Conservation (phyloP, 192 early-diverging fungal genomes). For the Linnemannia exigua region DNA sequence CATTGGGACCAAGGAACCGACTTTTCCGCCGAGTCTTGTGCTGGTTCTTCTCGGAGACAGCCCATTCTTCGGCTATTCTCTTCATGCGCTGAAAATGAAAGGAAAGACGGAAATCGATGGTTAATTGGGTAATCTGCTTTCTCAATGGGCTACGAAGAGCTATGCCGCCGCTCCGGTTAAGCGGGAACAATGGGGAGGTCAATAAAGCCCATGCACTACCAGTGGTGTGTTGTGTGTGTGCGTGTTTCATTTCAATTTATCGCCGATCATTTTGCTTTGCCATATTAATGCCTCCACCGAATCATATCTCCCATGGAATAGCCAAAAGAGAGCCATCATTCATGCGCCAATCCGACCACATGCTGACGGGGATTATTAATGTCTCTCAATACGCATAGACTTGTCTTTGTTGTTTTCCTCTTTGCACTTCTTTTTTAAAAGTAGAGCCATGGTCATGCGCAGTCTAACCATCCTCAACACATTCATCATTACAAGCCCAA, state of each 20-base stretch:
- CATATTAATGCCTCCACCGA: not conserved
- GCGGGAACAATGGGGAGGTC: not conserved
- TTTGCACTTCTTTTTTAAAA: not conserved
- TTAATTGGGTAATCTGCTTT: not conserved
- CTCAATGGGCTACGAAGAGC: not conserved
- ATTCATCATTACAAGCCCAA: not conserved
- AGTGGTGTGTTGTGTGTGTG: not conserved
- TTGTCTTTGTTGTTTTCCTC: not conserved
- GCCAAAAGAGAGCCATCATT: too few species aligned
- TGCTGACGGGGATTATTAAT: not conserved
- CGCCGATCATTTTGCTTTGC: not conserved
- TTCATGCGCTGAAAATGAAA: conserved; percentile 39
- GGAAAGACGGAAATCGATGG: not conserved
- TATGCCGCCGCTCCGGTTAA: not conserved
- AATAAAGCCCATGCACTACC: not conserved
- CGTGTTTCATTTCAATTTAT: not conserved
- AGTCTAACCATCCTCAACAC: not conserved
- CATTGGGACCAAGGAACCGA: conserved; percentile 24
- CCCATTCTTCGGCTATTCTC: conserved; percentile 42
- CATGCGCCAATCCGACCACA: not conserved
- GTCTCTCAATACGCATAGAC: not conserved
- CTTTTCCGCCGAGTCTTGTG: conserved; percentile 45
- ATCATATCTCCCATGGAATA: too few species aligned
- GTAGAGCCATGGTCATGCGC: conserved; percentile 6
- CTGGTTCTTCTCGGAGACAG: conserved; percentile 44